Percentiles rank a stretch among this genome's conserved stretches.
Evolutionary conservation across 139 green algal genomes (phyloP).

Genomic region (Edaphochlamys debaryana): DNA sequence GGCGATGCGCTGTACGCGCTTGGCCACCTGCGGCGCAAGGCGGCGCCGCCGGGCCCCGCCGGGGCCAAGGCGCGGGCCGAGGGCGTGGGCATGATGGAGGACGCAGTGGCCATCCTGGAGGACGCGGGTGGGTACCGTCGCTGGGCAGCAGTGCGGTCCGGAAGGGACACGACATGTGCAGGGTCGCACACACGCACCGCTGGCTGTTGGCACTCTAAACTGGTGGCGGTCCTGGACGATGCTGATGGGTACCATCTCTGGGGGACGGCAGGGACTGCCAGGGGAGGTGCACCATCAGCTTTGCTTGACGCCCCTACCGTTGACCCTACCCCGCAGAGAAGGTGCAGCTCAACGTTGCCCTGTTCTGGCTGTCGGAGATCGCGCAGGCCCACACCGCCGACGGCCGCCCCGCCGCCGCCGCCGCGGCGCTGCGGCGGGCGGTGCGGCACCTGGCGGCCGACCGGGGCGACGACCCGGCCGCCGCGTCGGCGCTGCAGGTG

Average conservation of each 20-base stretch:
- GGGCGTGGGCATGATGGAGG: conserved; percentile 42
- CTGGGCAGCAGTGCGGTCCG: no score
- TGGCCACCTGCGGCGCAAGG: conserved; percentile 47
- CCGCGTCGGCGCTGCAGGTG: neutral
- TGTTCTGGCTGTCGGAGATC: conserved; percentile 43
- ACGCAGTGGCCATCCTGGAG: conserved; percentile 47
- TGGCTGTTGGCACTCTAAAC: no score
- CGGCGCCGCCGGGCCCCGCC: neutral
- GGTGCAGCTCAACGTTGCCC: conserved; percentile 44
- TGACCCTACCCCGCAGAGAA: conserved; percentile 51
- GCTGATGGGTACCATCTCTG: no score
- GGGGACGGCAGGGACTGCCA: no score
- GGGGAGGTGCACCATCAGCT: no score
- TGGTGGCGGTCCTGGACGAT: no score
- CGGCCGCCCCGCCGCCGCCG: conserved; percentile 11
- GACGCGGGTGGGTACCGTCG: conserved; percentile 52
- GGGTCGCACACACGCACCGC: no score
- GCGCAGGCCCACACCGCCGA: neutral
- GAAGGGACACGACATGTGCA: no score
- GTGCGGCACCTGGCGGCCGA: conserved; percentile 39
- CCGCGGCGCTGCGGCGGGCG: conserved; percentile 23
- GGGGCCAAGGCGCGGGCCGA: neutral
- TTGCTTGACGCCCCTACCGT: no score
- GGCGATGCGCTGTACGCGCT: conserved; percentile 63
- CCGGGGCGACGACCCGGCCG: conserved; percentile 26